Evolutionary conservation across 1,139 yeast genomes (phyloP), one percentile per base, ranked within the genome.

Genomic region (Taphrina deformans): DNA sequence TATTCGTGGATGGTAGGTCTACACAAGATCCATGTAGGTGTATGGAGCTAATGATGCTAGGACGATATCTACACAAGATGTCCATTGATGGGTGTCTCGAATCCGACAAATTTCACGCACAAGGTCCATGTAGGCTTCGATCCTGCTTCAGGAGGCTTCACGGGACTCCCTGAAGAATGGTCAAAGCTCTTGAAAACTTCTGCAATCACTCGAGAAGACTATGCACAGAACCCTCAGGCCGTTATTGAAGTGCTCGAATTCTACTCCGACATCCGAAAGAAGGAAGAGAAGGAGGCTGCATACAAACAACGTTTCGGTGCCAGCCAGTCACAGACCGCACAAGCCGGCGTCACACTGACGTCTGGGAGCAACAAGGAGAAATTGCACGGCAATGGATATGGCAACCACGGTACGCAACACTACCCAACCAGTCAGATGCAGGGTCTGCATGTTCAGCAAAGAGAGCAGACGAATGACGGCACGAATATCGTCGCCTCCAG

Each of bases 201-300:
- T n/a, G 80, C 80, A 27, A 79, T 79, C 70, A 79, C 82, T 14
- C 74, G 74, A 35, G 82, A 79, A 66, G 82, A 79, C 69, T 77
- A 77, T 70, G 79, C 76, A 61, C 76, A 77, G 59, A 77, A 79
- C 69, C 82, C 82, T 0, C 80, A 79, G 67, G 82, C 82, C 10
- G 82, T 79, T 48, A 91, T 93, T 70, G 97, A 93, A 73, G 99
- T 92, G 1, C 83, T 95, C 73, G 96, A 90, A 71, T 93, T 95
- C 74, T 90, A 89, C 74, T 79, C 79, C 53, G 73, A 81, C 41
- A 71, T 69, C 48, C 68, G 66, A 14, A 65, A 66, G 23, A 48
- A 66, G 33, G 70, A 62, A 24, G 67, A 65, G n/a, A 65, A 53
- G 14, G 83, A 81, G 67, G 80, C 79, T 5, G 56, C 62, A 7